These are phyloP conservation scores for Penicillium vulpinum DNA, from an alignment of 2,329 filamentous ascomycete genomes.

Conservation along the genomic window DNA sequence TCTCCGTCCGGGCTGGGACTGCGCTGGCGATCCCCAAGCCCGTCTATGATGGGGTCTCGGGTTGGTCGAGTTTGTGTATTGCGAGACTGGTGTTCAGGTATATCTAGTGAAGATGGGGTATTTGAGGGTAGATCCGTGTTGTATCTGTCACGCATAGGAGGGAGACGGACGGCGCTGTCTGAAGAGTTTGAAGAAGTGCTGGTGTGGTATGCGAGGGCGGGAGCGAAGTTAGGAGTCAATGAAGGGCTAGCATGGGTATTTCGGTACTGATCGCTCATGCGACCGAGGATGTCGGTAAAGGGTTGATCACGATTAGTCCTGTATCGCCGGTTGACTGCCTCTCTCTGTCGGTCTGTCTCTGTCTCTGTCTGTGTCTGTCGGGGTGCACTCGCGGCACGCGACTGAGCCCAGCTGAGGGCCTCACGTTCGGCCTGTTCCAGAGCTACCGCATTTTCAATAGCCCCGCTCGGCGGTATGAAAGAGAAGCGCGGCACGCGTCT, in stretches of 20 bases:
- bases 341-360: neutral
- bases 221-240: slow-evolving; percentile 48
- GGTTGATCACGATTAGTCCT: slow-evolving; percentile 32
- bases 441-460: slow-evolving; percentile 33
- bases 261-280: slow-evolving; percentile 17
- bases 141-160: slow-evolving; percentile 28
- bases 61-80: slow-evolving; percentile 23
- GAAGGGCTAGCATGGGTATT: slow-evolving; percentile 16
- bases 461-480: slow-evolving; percentile 13
- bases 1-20: slow-evolving; percentile 68
- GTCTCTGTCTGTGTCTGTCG: neutral
- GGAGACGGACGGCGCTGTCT: slow-evolving; percentile 23
- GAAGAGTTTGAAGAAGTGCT: slow-evolving; percentile 24
- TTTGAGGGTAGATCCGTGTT: slow-evolving; percentile 18
- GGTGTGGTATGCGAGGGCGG: slow-evolving; percentile 39
- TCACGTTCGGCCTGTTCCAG: slow-evolving; percentile 35
- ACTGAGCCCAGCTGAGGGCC: slow-evolving; percentile 15
- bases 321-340: slow-evolving; percentile 4
- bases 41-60: slow-evolving; percentile 55
- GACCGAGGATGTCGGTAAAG: slow-evolving; percentile 28
- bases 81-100: slow-evolving; percentile 4
- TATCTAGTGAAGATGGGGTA: slow-evolving; percentile 32
- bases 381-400: slow-evolving; percentile 4
- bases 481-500: slow-evolving; percentile 3
- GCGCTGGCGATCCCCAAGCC: slow-evolving; percentile 79